Percentiles rank a stretch among this genome's conserved stretches.
Conservation (phyloP, 2,329 filamentous ascomycete species). For the Fusarium sp. region DNA sequence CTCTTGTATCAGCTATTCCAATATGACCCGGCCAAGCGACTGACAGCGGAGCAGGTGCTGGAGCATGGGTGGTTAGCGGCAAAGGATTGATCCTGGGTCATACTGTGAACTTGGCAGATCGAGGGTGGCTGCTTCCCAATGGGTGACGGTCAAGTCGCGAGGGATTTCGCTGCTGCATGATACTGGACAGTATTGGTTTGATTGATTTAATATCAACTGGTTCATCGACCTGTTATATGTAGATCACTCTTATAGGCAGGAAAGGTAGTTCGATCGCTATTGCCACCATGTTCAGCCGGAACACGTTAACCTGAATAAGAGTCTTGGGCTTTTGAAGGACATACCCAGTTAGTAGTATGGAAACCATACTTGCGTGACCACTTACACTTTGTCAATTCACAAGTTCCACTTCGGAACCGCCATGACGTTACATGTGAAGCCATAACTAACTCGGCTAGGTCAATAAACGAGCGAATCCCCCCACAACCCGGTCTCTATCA, state of each 20-base stretch:
- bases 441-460: background rate
- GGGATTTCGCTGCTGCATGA: background rate
- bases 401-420: background rate
- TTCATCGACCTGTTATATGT: background rate
- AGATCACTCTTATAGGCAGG: background rate
- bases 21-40: background rate
- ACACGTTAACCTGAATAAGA: background rate
- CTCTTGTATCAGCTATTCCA: background rate
- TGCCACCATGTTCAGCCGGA: background rate
- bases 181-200: background rate
- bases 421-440: background rate
- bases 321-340: background rate
- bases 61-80: background rate
- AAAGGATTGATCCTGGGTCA: background rate
- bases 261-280: background rate
- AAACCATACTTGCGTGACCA: background rate
- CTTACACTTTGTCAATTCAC: background rate
- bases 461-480: background rate
- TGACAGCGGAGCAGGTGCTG: background rate
- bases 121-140: background rate
- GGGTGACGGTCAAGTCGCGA: background rate
- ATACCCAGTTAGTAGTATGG: background rate
- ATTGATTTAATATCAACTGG: background rate
- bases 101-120: background rate
- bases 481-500: background rate